Conservation (phyloP, 2,329 filamentous ascomycete genomes). For the Exutisphaerella laricina region DNA sequence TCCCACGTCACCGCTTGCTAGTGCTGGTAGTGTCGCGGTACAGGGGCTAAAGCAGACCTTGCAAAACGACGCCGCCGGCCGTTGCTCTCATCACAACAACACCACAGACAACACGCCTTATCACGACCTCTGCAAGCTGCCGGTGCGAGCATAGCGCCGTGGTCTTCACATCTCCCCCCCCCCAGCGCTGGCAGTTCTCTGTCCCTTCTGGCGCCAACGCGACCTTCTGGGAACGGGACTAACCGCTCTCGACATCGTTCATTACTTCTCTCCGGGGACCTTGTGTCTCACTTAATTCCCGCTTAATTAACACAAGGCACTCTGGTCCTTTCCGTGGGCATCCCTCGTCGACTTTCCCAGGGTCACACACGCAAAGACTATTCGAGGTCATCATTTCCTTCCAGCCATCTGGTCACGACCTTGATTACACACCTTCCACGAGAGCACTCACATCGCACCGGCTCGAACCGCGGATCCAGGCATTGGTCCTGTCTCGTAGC, state of each 20-base stretch:
- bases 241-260: slow-evolving; percentile 15
- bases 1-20: slow-evolving; percentile 10
- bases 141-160: no score
- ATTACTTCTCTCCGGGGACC: slow-evolving; percentile 14
- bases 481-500: slow-evolving; percentile 14
- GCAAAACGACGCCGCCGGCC: not conserved
- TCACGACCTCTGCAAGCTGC: not conserved
- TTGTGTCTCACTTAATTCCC: slow-evolving; percentile 23
- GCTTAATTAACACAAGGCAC: slow-evolving; percentile 21
- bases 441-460: slow-evolving; percentile 11
- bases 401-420: no score
- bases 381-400: slow-evolving; percentile 1
- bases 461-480: slow-evolving; percentile 14
- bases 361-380: slow-evolving; percentile 9
- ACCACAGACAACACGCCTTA: not conserved
- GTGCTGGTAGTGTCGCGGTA: not conserved
- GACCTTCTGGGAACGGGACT: slow-evolving; percentile 21
- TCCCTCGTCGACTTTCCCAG: slow-evolving; percentile 14
- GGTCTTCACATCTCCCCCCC: not conserved
- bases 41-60: not conserved
- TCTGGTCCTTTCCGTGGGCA: slow-evolving; percentile 13
- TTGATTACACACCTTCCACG: slow-evolving; percentile 3
- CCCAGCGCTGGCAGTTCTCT: not conserved
- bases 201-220: slow-evolving; percentile 6
- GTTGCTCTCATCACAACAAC: not conserved